Evolutionary conservation across 2,329 filamentous ascomycete species (phyloP), one percentile per base, ranked within the genome.

Genomic region (Gnomoniopsis sp.): DNA sequence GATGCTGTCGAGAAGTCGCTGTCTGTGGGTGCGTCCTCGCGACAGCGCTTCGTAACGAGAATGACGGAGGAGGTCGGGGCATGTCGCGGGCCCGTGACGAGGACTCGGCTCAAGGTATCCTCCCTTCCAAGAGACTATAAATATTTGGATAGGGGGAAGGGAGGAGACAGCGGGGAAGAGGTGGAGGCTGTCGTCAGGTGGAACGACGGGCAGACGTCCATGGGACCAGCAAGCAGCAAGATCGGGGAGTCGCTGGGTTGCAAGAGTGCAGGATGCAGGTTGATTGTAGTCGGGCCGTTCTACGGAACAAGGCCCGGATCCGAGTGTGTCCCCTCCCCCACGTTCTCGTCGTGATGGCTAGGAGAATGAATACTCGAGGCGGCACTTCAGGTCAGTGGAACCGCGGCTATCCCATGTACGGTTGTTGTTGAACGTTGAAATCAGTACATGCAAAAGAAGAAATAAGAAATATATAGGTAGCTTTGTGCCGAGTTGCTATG

Each of bases 1-100:
- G 67, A 65, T 53, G 68, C 64, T 59, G 43, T 30, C 48, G 52
- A 8, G 44, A 17, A n/a, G 50, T 49, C 23, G 30, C 49, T 53
- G 34, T 12, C 48, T 33, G 47, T 41, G 22, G 47, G 21, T 38
- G 59, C 47, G 47, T 34, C 47, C 23, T 48, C 59, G 51, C 8
- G 44, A 43, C 14, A 34, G 22, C 12, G 12, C 12, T 26, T 50
- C 23, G 53, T 15, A 50, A 33, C 50, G 33, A 50, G 50, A 54
- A 26, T 46, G 55, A 53, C 19, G 46, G 19, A 12, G 44, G 33
- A 55, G 49, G 59, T 14, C 52, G 49, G 44, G 38, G 15, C 17
- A 15, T 38, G 38, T 33, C 55, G 33, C 41, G 21, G 26, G 38
- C n/a, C 6, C 38, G 38, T 51, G n/a, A 23, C n/a, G 49, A 53